phyloP scores from a whole-genome alignment of 2,329 filamentous ascomycete genomes.

The Stagonosporopsis tanaceti region DNA sequence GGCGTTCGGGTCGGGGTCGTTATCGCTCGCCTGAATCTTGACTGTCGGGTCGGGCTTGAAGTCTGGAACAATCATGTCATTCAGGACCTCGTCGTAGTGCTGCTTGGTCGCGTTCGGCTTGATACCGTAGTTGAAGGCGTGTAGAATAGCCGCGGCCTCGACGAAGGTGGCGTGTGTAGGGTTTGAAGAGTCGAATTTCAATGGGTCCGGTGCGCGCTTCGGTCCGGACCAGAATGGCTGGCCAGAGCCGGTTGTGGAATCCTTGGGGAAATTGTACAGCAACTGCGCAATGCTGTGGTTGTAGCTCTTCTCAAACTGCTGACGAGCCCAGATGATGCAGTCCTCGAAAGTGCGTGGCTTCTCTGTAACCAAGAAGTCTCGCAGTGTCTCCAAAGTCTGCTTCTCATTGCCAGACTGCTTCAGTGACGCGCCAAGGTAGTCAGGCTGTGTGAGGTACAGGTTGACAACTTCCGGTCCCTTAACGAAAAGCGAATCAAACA shows the following conservation, averaged over 20 bases:
- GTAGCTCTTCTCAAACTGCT: conserved; percentile 95
- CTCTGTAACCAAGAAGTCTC: conserved; percentile 88
- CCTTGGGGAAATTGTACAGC: conserved; percentile 96
- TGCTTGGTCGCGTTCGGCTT: conserved; percentile 78
- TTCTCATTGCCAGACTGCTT: conserved; percentile 97
- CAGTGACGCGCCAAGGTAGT: conserved; percentile 85
- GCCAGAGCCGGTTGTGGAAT: conserved; percentile 85
- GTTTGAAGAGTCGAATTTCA: conserved; percentile 88
- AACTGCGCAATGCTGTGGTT: conserved; percentile 96
- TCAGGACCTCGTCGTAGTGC: conserved; percentile 80
- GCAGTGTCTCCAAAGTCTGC: conserved; percentile 87
- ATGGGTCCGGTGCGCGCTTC: conserved; percentile 90
- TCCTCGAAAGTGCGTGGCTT: conserved; percentile 94
- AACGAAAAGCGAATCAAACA: conserved; percentile 94
- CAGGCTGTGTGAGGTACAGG: conserved; percentile 87
- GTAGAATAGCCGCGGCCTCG: conserved; percentile 86
- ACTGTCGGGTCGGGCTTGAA: conserved; percentile 89
- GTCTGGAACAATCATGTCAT: conserved; percentile 94
- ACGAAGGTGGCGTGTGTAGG: conserved; percentile 88
- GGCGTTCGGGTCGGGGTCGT: conserved; percentile 90
- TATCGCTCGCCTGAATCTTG: conserved; percentile 97
- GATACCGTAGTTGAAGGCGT: conserved; percentile 98
- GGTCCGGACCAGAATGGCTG: conserved; percentile 98
- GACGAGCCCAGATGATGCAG: conserved; percentile 93
- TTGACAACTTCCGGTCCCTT: conserved; percentile 95